Evolutionary conservation across 176 grass and related monocot species (phyloP).

Genomic region (bread wheat (Triticum aestivum)): DNA sequence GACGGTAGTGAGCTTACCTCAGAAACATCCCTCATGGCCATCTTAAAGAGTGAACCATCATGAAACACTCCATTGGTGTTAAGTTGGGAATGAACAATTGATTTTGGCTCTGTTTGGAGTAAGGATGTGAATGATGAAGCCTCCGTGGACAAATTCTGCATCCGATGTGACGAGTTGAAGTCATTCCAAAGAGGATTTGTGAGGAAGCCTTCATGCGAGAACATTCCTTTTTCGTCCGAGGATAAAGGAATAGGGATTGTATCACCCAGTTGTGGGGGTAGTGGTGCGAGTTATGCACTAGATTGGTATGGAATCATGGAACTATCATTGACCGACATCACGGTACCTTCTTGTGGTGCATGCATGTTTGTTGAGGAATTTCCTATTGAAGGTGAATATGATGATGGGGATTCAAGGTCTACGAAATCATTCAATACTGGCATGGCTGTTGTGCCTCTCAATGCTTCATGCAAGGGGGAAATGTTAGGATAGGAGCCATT

Average conservation of each 20-base stretch:
- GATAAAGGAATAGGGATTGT: not conserved
- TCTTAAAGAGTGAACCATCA: too few relatives aligned
- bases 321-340: not conserved
- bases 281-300: not conserved
- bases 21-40: not conserved
- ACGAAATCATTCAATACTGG: not conserved
- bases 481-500: not conserved
- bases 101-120: too few relatives aligned
- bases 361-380: not conserved
- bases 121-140: too few relatives aligned
- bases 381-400: not conserved
- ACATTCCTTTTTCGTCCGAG: not conserved
- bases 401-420: not conserved
- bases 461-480: not conserved
- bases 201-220: not conserved
- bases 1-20: not conserved
- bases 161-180: not conserved
- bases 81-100: not conserved
- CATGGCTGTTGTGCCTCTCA: not conserved
- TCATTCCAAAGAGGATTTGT: not conserved
- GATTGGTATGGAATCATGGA: not conserved
- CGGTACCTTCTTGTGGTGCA: not conserved
- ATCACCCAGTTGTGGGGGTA: not conserved
- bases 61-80: not conserved
- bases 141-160: too few relatives aligned